Base-by-base conservation (phyloP, 208 protist genomes). In the Novymonas esmeraldas region DNA sequence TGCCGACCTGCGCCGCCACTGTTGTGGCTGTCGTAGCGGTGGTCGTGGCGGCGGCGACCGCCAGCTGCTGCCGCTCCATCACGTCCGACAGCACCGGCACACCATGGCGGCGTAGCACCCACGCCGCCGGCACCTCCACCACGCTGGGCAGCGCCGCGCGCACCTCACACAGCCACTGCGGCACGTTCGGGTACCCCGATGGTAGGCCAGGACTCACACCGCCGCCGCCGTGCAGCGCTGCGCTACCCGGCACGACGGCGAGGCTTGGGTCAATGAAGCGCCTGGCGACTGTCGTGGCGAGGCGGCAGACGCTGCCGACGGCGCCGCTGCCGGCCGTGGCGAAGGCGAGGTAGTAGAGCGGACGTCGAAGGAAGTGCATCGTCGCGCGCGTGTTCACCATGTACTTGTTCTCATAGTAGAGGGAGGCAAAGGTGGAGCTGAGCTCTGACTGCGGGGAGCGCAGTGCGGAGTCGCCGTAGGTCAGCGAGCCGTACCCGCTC, bases 361-460 rank as follows among this genome's bases (percentile, higher is more conserved):
- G 90, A 13, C 81, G 82, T 11, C 81, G 73, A 10, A 92, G 58
- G 52, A 89, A 89, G 41, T 34, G 75, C 52, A 82, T 39, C 0
- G 73, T 73, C n/a, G 72, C 31, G 29, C 70, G 70, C 10, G 44
- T 49, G 39, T 64, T 62, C 24, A 78, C 61, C 57, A 76, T 68
- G 11, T 58, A 61, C n/a, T 81, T 73, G 74, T 84, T 89, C 10
- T 90, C 83, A 60, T 87, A 70, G 65, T 92, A 95, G 69, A 93
- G 89, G 38, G 80, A 91, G 39, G 81, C 76, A 55, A 92, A 90
- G 22, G 90, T 92, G 11, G 90, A 92, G 76, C 87, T 93, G 55
- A 92, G 74, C 59, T 92, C 83, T 2, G 85, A 92, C 38, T 76
- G 68, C 10, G 90, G 85, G 6, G 86, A 93, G 55, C 79, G 73